phyloP scores from a whole-genome alignment of 2,329 filamentous ascomycete genomes.

The Epichloe glyceriae region DNA sequence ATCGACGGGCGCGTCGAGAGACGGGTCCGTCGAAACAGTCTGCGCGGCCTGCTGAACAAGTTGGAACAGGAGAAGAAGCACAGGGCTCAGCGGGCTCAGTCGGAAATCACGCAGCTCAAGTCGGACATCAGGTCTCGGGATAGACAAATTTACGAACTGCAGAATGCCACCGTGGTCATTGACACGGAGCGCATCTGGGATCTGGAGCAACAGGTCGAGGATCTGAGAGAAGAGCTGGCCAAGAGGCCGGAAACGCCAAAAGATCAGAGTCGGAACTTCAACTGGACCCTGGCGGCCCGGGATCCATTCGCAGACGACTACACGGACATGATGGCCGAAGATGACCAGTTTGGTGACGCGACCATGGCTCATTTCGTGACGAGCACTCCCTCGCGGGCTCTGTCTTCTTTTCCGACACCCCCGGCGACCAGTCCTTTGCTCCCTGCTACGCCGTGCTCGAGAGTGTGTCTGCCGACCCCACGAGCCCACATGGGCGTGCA shows the following conservation, averaged over 20 bases:
- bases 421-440: constrained; percentile 38
- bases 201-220: constrained; percentile 26
- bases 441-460: constrained; percentile 24
- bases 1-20: constrained; percentile 45
- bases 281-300: constrained; percentile 39
- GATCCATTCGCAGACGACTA: constrained; percentile 33
- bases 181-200: constrained; percentile 34
- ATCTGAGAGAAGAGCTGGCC: constrained; percentile 21
- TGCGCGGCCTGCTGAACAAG: constrained; percentile 45
- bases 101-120: constrained; percentile 36
- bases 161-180: constrained; percentile 35
- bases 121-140: constrained; percentile 36
- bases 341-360: constrained; percentile 33
- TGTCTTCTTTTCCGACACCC: constrained; percentile 40
- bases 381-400: constrained; percentile 35
- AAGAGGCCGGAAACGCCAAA: constrained; percentile 9
- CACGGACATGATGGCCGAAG: constrained; percentile 23
- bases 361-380: constrained; percentile 37
- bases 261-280: constrained; percentile 15
- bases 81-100: constrained; percentile 24
- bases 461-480: constrained; percentile 1
- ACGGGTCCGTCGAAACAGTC: constrained; percentile 39
- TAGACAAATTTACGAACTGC: constrained; percentile 38
- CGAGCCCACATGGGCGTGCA: constrained; percentile 27
- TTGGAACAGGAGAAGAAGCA: constrained; percentile 34